Evolutionary conservation across 768 basidiomycete genomes (phyloP).

Genomic region (Tylopilus vinaceipallidus): DNA sequence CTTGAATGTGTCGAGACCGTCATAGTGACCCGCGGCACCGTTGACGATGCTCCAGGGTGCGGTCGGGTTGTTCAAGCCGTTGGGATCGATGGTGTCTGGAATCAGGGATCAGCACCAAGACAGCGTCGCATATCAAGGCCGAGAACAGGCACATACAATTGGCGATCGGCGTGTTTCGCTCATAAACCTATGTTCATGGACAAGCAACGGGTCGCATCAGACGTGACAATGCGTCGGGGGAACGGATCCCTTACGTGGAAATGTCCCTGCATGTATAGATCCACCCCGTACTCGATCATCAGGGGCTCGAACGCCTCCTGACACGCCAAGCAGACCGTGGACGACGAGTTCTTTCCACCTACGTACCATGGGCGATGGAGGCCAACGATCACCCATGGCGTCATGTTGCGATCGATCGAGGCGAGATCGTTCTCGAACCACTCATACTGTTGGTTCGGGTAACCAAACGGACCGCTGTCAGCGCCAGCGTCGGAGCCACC

Average conservation of each 20-base stretch:
- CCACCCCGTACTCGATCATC: slow-evolving; percentile 32
- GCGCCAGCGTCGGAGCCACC: slow-evolving; percentile 21
- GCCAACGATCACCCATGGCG: slow-evolving; percentile 28
- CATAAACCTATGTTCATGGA: slow-evolving; percentile 14
- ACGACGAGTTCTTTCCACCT: slow-evolving; percentile 4
- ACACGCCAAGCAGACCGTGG: slow-evolving; percentile 13
- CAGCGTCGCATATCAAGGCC: too few relatives aligned
- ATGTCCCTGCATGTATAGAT: slow-evolving; percentile 30
- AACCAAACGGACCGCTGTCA: slow-evolving; percentile 27
- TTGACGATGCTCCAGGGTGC: slow-evolving; percentile 30
- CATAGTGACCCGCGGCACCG: slow-evolving; percentile 28
- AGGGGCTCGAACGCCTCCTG: slow-evolving; percentile 29
- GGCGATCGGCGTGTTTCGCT: slow-evolving; percentile 28
- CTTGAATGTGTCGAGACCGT: slow-evolving; percentile 23
- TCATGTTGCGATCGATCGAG: slow-evolving; percentile 19
- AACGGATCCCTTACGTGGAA: slow-evolving; percentile 18
- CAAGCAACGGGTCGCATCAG: background rate
- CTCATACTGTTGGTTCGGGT: slow-evolving; percentile 26
- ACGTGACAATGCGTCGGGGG: background rate
- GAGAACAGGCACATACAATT: slow-evolving; percentile 16
- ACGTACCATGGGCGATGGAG: slow-evolving; percentile 29
- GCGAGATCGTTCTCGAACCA: slow-evolving; percentile 29
- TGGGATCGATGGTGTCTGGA: slow-evolving; percentile 20
- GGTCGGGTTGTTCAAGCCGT: slow-evolving; percentile 23
- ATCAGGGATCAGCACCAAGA: background rate